These are phyloP conservation scores for Trichoderma cornu-damae DNA, from an alignment of 2,329 filamentous ascomycete species.

Conservation along the genomic window DNA sequence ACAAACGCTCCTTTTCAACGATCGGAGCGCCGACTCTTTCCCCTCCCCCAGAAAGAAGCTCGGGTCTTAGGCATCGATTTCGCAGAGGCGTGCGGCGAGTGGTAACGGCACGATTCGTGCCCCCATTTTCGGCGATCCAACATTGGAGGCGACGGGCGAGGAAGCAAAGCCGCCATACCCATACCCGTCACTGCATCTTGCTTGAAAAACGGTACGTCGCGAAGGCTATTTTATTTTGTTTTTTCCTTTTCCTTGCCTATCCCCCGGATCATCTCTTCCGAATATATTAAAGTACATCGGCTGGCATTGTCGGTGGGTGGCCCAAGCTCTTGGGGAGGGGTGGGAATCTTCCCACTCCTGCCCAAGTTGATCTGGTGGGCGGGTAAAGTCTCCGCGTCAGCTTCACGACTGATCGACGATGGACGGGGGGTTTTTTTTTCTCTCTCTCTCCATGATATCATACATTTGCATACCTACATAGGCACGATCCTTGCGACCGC, in stretches of 20 bases:
- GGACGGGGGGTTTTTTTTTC: too few species aligned
- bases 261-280: neutral
- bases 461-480: neutral
- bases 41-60: neutral
- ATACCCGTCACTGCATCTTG: neutral
- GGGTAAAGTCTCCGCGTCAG: neutral
- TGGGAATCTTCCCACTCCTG: conserved; percentile 1
- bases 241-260: too few species aligned
- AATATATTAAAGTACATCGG: neutral
- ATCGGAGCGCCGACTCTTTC: neutral
- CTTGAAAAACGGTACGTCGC: conserved; percentile 6
- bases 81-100: neutral
- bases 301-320: conserved; percentile 8
- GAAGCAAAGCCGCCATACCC: neutral
- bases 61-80: neutral
- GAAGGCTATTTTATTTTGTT: neutral
- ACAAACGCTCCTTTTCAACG: too few species aligned
- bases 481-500: too few species aligned
- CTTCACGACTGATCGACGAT: neutral
- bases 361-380: neutral
- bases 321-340: conserved; percentile 13
- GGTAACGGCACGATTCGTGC: neutral
- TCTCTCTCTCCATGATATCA: neutral
- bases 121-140: neutral
- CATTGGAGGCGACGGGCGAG: neutral